Percentiles rank a stretch among this genome's conserved stretches.
Conservation (phyloP, 2,329 filamentous ascomycete genomes). For the Aspergillus fijiensis region DNA sequence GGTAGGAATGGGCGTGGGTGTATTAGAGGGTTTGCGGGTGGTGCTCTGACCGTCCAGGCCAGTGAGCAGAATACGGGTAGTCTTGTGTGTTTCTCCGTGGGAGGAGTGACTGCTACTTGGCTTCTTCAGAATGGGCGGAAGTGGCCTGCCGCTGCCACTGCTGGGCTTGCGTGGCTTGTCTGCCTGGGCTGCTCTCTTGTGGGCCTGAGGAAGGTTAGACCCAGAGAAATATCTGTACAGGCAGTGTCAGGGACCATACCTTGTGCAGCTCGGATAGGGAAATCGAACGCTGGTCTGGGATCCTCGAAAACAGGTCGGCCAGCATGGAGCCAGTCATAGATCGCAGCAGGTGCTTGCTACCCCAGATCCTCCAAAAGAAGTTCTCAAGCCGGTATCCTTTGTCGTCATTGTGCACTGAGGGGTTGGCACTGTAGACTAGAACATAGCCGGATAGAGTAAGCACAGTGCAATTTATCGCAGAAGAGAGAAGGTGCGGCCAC, state of each 20-base stretch:
- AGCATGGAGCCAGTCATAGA: slow-evolving; percentile 42
- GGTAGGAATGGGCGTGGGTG: slow-evolving; percentile 22
- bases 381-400: slow-evolving; percentile 50
- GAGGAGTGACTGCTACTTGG: slow-evolving; percentile 22
- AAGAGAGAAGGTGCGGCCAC: slow-evolving; percentile 6
- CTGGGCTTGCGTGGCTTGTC: background rate
- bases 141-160: slow-evolving; percentile 13
- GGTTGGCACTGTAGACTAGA: slow-evolving; percentile 49
- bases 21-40: slow-evolving; percentile 27
- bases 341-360: slow-evolving; percentile 38
- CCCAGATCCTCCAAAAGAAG: slow-evolving; percentile 55
- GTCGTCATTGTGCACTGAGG: slow-evolving; percentile 42
- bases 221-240: background rate
- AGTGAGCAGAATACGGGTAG: slow-evolving; percentile 33
- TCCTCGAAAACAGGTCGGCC: slow-evolving; percentile 45
- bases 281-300: slow-evolving; percentile 37
- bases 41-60: slow-evolving; percentile 25
- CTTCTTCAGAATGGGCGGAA: slow-evolving; percentile 44
- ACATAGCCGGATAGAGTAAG: slow-evolving; percentile 2
- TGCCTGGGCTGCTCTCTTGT: background rate
- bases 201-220: background rate
- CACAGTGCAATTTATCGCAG: background rate
- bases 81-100: slow-evolving; percentile 30
- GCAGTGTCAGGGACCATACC: slow-evolving; percentile 2
- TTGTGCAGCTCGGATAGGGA: slow-evolving; percentile 19